Evolutionary conservation across 2,329 filamentous ascomycete genomes (phyloP), one percentile per base, ranked within the genome.

Genomic region (Beauveria sp.): DNA sequence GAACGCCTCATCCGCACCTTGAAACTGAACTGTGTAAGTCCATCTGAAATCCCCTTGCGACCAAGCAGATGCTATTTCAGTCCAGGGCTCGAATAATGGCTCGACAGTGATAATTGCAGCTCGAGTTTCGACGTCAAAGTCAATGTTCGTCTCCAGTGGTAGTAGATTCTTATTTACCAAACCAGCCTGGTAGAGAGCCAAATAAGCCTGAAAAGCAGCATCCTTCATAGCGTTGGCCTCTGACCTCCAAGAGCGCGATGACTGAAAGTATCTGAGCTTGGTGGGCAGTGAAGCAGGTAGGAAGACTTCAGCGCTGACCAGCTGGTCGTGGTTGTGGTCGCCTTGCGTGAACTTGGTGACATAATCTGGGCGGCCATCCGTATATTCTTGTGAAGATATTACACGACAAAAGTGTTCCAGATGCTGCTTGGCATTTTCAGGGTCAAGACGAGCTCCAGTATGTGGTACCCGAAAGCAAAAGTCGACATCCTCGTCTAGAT

Each of bases 121-220:
- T 1, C 78, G 73, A 2, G 69, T 69, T 40, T 78, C 74, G 1
- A 79, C 66, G 0, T 72, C 74, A 2, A 73, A 67, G 9, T 73
- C 65, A n/a, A 77, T 76, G 2, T 77, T 71, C 10, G 76, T 72
- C 59, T 72, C 73, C 16, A 80, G 75, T 9, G 93, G 93, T 46
- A 96, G 77, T 0, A 97, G 74, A 66, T 96, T 80, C 16, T 96
- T 84, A 63, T 90, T 92, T 1, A 97, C 73, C 5, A 97, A 76
- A 0, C 88, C 88, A 28, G 83, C 87, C 8, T 82, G 67, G 69
- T 93, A 86, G 0, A 97, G 77, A 5, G 78, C 79, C 24, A 83
- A 74, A 68, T 92, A 96, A 1, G 92, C 90, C 68, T 90, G 84
- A 63, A 96, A 94, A 0, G 91, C 89, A 1, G 88, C 91, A 71